Base-by-base conservation (phyloP, 441 rosid species). In the Euphorbia celastroides region DNA sequence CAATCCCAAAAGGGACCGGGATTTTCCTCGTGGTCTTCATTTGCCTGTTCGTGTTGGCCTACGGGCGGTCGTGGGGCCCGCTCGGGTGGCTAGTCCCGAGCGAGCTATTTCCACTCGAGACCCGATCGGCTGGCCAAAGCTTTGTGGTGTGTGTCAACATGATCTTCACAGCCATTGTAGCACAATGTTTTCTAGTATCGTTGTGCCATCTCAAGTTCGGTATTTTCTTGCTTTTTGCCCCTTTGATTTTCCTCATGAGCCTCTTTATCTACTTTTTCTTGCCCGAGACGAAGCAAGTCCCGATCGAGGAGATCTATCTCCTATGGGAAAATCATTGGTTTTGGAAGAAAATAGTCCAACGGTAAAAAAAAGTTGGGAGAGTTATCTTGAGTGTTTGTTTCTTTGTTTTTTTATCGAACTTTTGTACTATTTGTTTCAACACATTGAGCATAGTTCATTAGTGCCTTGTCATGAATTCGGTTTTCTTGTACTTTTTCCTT, bases 41-140 rank as follows among this genome's bases (percentile, higher is more conserved):
- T 60, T 88, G 86, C 75, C 67, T 90, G 22, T 92, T 92, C 63
- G 93, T 88, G 20, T 60, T 87, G 62, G 96, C 96, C 2, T 93
- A 87, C 7, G 98, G 98, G 5, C 80, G 98, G 66, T 93, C 97
- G 1, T 93, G 98, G 98, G 98, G 98, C 11, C 97, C 96, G 31
- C 83, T 93, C 13, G 98, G 94, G 12, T 90, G 98, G 98, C 80
- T 93, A 42, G 92, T 90, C 46, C 96, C 96, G 12, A 88, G 98
- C 27, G 93, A 92, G 82, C 65, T 89, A 25, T 89, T 89, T 69
- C 94, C 94, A 0, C 67, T 93, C 78, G 98, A 93, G 79, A 90
- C 90, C 0, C 67, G 96, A 67, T 90, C 97, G 5, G 96, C 97
- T 1, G 97, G 96, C 17, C 96, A 85, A 72, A 87, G 97, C 55